Percentiles rank a stretch among this genome's conserved stretches.
Conservation (phyloP, 176 grass and related monocot genomes). For the Bonia amplexicaulis region DNA sequence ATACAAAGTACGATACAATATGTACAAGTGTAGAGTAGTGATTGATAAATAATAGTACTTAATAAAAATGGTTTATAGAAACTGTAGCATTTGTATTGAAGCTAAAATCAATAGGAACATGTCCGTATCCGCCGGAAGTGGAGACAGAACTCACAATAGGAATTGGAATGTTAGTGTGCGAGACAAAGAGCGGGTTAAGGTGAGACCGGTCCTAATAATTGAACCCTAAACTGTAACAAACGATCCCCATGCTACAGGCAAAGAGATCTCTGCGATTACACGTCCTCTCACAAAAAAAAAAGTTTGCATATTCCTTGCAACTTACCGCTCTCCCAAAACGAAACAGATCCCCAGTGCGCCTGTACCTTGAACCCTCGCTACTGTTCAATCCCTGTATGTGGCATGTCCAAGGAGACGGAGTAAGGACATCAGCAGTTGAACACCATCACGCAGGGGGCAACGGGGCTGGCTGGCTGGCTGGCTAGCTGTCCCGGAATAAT, state of each 20-base stretch:
- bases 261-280: background rate
- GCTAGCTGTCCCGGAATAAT: constrained; percentile 8
- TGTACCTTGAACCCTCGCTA: background rate
- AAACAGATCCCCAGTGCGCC: background rate
- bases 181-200: background rate
- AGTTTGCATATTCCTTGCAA: background rate
- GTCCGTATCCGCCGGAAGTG: background rate
- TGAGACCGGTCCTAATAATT: background rate
- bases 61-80: no score
- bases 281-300: background rate
- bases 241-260: background rate
- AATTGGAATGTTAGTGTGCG: no score
- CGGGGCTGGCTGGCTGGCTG: background rate
- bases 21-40: no score
- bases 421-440: background rate
- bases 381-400: background rate
- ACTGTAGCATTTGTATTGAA: no score
- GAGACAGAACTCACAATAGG: no score
- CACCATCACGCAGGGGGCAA: background rate
- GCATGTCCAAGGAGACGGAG: background rate
- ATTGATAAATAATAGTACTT: no score
- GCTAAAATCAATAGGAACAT: no score
- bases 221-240: background rate
- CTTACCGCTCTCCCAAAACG: background rate
- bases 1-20: no score